phyloP scores from a whole-genome alignment of 768 basidiomycete genomes.

The Russula sp. region DNA sequence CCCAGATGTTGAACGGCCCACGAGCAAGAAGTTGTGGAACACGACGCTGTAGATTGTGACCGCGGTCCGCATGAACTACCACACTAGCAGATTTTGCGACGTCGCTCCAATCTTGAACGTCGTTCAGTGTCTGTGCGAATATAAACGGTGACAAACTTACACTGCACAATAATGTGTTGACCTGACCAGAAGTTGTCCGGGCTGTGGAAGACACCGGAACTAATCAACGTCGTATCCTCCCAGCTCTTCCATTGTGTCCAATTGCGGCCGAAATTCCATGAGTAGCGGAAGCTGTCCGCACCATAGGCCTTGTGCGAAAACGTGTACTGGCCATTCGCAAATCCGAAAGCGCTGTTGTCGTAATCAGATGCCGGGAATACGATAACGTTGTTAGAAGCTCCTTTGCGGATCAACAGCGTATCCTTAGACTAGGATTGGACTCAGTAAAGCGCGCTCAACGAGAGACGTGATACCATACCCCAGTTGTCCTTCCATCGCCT shows the following conservation, averaged over 20 bases:
- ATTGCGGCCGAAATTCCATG: constrained; percentile 77
- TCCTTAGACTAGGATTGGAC: constrained; percentile 46
- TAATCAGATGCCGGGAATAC: constrained; percentile 86
- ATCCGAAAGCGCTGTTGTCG: constrained; percentile 51
- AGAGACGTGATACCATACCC: constrained; percentile 38
- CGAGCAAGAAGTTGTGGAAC: constrained; percentile 84
- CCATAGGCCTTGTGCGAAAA: constrained; percentile 82
- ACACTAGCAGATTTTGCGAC: constrained; percentile 54
- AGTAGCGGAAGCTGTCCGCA: constrained; percentile 83
- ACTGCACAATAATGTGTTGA: constrained; percentile 84
- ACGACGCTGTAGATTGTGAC: constrained; percentile 57
- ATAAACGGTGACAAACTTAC: constrained; percentile 38
- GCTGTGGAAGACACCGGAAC: constrained; percentile 47
- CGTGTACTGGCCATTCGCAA: constrained; percentile 57
- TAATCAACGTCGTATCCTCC: constrained; percentile 66
- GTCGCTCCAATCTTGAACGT: constrained; percentile 66
- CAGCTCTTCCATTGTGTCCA: constrained; percentile 83
- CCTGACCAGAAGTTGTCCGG: constrained; percentile 66
- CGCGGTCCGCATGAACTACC: constrained; percentile 73
- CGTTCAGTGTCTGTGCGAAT: neutral
- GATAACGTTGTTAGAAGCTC: constrained; percentile 66
- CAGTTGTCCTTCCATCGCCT: constrained; percentile 41
- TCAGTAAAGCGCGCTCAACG: neutral
- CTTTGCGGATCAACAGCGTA: constrained; percentile 78
- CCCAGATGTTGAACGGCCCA: constrained; percentile 89